phyloP scores from a whole-genome alignment of 352 stramenopile genomes.

The Globisporangium barbulae region DNA sequence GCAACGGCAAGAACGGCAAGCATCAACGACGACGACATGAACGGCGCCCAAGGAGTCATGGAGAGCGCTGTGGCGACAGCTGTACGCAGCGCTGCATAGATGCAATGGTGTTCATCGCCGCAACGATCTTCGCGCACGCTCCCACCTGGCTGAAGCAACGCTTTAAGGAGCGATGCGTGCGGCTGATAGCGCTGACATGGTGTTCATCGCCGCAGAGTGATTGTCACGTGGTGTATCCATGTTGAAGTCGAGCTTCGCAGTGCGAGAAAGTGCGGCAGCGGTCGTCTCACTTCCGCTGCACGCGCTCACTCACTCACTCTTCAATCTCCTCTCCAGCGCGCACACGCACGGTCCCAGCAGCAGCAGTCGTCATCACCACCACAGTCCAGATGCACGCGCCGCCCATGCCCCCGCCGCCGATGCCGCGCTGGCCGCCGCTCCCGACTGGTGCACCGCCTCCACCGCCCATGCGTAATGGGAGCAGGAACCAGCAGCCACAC shows the following conservation, averaged over 20 bases:
- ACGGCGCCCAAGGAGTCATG: too few species aligned
- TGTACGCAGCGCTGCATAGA: too few species aligned
- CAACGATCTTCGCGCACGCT: too few species aligned
- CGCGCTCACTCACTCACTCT: conserved; percentile 1
- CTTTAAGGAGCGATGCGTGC: too few species aligned
- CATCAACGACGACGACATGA: too few species aligned
- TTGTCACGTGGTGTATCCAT: conserved; percentile 3
- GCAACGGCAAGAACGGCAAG: too few species aligned
- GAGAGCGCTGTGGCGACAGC: too few species aligned
- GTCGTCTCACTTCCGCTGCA: neutral
- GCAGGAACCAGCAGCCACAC: neutral
- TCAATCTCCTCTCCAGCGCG: conserved; percentile 2
- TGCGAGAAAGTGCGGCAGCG: conserved; percentile 1
- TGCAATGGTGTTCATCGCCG: too few species aligned
- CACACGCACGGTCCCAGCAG: neutral
- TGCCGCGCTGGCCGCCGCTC: conserved; percentile 15
- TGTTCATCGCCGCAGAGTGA: neutral
- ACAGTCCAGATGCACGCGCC: conserved; percentile 1
- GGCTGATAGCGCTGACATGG: too few species aligned
- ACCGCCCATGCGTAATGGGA: neutral
- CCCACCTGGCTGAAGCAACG: too few species aligned
- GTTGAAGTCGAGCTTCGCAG: neutral
- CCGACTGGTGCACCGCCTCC: conserved; percentile 1
- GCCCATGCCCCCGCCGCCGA: neutral
- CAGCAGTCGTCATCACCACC: neutral